Conservation (phyloP, 768 basidiomycete species). For the Auricularia auricula-judae region DNA sequence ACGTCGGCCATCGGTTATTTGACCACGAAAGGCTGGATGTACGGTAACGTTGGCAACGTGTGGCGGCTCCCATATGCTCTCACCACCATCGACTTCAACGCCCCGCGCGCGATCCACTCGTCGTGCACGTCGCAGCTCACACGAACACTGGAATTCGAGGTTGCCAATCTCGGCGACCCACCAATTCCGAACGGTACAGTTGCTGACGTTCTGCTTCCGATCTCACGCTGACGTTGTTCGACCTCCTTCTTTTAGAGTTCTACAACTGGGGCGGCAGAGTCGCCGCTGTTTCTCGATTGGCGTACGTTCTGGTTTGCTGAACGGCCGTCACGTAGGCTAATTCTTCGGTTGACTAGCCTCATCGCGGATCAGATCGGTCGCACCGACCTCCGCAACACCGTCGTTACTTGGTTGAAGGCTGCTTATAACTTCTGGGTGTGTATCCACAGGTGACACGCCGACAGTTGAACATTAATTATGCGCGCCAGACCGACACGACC, state of each 20-base stretch:
- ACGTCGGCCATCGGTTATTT: constrained; percentile 20
- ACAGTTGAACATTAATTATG: constrained; percentile 6
- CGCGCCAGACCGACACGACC: constrained; percentile 5
- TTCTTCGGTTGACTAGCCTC: constrained; percentile 1
- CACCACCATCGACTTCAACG: constrained; percentile 23
- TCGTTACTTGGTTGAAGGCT: constrained; percentile 16
- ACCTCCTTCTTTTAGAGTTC: constrained; percentile 14
- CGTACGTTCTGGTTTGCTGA: constrained; percentile 12
- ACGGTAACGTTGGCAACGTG: constrained; percentile 21
- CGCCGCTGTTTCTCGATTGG: constrained; percentile 19
- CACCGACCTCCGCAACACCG: constrained; percentile 19
- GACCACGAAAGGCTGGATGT: constrained; percentile 25
- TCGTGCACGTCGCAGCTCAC: constrained; percentile 20
- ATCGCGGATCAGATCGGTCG: constrained; percentile 25
- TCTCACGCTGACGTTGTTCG: not conserved
- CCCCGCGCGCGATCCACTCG: constrained; percentile 21
- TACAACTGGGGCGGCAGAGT: constrained; percentile 23
- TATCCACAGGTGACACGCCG: not conserved
- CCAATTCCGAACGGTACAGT: not conserved
- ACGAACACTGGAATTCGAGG: constrained; percentile 14
- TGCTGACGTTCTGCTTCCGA: not conserved
- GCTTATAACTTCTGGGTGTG: constrained; percentile 19
- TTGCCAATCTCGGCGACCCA: not conserved
- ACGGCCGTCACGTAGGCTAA: not conserved
- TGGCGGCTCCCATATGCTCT: constrained; percentile 22